These are phyloP conservation scores for Apiotrichum akiyoshidainum DNA, from an alignment of 1,284 basidiomycete species.

Conservation along the genomic window DNA sequence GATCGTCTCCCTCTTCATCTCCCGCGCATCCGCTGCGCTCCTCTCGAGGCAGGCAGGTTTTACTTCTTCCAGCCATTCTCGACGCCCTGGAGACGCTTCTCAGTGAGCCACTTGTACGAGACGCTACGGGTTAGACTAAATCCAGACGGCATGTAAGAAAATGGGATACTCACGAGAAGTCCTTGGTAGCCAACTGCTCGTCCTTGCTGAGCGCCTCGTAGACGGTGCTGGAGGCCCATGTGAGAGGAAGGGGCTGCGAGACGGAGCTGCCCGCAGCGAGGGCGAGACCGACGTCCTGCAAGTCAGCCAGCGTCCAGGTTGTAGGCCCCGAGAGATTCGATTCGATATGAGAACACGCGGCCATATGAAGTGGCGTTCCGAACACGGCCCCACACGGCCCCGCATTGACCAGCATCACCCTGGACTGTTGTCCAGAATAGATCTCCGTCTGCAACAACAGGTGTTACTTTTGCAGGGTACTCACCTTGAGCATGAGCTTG, in stretches of 20 bases:
- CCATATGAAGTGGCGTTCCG: too few relatives aligned
- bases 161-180: slow-evolving; percentile 37
- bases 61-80: slow-evolving; percentile 44
- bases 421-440: not conserved
- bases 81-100: slow-evolving; percentile 38
- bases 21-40: too few relatives aligned
- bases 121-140: slow-evolving; percentile 29
- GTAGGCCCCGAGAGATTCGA: too few relatives aligned
- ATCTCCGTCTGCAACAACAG: too few relatives aligned
- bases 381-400: too few relatives aligned
- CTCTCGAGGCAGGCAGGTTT: too few relatives aligned
- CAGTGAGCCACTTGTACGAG: slow-evolving; percentile 45
- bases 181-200: slow-evolving; percentile 36
- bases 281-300: slow-evolving; percentile 42
- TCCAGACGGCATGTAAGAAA: too few relatives aligned
- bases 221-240: slow-evolving; percentile 42
- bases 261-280: slow-evolving; percentile 36
- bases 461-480: not conserved
- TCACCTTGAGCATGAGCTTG: slow-evolving; percentile 47
- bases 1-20: too few relatives aligned
- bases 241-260: slow-evolving; percentile 40
- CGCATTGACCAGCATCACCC: not conserved
- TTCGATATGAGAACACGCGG: too few relatives aligned
- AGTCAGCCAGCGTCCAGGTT: not conserved
- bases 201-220: slow-evolving; percentile 42